Evolutionary conservation across 2,329 filamentous ascomycete genomes (phyloP).

Genomic region (Pleurostoma richardsiae): DNA sequence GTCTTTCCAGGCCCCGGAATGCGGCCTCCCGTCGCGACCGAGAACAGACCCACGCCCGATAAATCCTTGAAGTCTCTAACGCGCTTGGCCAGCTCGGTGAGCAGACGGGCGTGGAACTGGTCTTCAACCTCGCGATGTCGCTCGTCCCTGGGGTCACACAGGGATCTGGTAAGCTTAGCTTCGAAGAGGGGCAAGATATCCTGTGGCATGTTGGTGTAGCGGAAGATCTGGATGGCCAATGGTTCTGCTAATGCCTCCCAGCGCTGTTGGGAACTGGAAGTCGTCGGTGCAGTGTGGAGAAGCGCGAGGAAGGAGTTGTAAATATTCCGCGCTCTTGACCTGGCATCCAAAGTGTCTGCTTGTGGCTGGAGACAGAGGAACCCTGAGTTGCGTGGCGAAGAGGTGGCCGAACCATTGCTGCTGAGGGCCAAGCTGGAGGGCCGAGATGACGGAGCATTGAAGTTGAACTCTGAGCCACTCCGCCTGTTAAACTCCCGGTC

Average conservation of each 20-base stretch:
- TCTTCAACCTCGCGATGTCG: conserved; percentile 44
- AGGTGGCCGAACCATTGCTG: conserved; percentile 39
- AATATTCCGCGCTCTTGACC: conserved; percentile 39
- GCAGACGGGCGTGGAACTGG: conserved; percentile 41
- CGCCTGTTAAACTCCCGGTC: conserved; percentile 4
- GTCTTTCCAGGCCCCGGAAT: conserved; percentile 25
- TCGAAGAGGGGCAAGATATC: conserved; percentile 44
- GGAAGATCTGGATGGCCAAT: conserved; percentile 54
- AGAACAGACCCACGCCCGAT: conserved; percentile 48
- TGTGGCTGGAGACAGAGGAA: conserved; percentile 31
- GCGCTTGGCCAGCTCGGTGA: conserved; percentile 40
- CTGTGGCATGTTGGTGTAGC: conserved; percentile 45
- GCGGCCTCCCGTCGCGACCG: conserved; percentile 48
- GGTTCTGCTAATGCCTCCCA: conserved; percentile 49
- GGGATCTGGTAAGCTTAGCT: conserved; percentile 37
- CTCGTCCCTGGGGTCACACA: conserved; percentile 35
- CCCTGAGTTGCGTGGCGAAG: conserved; percentile 45
- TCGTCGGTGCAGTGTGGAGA: conserved; percentile 43
- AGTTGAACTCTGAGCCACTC: conserved; percentile 33
- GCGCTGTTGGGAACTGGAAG: conserved; percentile 34
- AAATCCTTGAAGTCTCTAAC: conserved; percentile 49
- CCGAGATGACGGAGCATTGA: conserved; percentile 40
- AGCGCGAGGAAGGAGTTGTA: conserved; percentile 50
- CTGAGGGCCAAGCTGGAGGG: conserved; percentile 49
- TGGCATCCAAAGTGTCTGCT: conserved; percentile 32